These are phyloP conservation scores for Aspergillus pseudoglaucus DNA, from an alignment of 2,329 filamentous ascomycete species.

Conservation along the genomic window DNA sequence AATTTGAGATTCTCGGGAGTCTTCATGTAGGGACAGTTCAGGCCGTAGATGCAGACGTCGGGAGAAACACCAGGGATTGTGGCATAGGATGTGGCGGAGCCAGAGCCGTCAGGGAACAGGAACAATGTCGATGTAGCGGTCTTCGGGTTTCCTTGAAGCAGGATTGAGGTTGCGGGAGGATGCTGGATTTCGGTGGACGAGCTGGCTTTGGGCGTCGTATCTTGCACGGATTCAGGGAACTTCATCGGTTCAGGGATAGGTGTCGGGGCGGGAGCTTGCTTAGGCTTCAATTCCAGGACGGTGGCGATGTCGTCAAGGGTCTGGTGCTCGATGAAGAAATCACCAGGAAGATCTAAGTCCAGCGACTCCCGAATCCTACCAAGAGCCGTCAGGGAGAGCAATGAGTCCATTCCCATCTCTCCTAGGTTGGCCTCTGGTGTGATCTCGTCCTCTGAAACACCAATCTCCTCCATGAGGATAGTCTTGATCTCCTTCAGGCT, in stretches of 20 bases:
- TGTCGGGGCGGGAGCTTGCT: constrained; percentile 13
- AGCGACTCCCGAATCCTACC: constrained; percentile 40
- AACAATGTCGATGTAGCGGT: constrained; percentile 37
- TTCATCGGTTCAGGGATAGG: constrained; percentile 13
- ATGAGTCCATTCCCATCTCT: constrained; percentile 41
- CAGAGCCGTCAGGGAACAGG: constrained; percentile 42
- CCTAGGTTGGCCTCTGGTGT: constrained; percentile 34
- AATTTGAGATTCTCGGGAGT: constrained; percentile 31
- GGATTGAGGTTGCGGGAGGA: constrained; percentile 37
- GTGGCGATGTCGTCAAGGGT: constrained; percentile 35
- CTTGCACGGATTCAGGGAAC: constrained; percentile 17
- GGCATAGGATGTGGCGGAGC: constrained; percentile 42
- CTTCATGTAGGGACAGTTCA: constrained; percentile 42
- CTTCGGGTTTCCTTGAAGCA: constrained; percentile 39
- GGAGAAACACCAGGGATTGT: constrained; percentile 36
- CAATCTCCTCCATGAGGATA: constrained; percentile 40
- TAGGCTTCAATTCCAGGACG: constrained; percentile 34
- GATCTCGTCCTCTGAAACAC: constrained; percentile 36
- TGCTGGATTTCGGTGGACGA: constrained; percentile 15
- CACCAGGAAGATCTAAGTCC: constrained; percentile 36
- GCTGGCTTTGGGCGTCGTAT: constrained; percentile 14
- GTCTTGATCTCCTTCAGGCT: constrained; percentile 35
- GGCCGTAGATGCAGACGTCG: constrained; percentile 38
- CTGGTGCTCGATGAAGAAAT: constrained; percentile 40
- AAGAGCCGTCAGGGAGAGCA: constrained; percentile 41